These are phyloP conservation scores for Aspergillus pseudoterreus DNA, from an alignment of 2,329 filamentous ascomycete genomes.

Conservation along the genomic window DNA sequence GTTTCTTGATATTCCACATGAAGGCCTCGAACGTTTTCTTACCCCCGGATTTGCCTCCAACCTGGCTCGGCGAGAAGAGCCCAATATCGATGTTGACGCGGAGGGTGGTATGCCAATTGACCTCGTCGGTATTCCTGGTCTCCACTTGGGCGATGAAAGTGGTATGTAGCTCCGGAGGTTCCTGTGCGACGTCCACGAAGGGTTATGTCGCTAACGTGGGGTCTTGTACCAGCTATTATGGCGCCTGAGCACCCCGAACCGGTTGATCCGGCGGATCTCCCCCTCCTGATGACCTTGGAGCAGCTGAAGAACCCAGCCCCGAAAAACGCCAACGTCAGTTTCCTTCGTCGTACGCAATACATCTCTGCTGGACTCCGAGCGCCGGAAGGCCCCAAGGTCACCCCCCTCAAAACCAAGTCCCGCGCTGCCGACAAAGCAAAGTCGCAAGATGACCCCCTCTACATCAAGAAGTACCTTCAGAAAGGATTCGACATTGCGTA, in stretches of 20 bases:
- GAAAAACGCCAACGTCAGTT: conserved; percentile 76
- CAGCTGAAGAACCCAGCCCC: conserved; percentile 80
- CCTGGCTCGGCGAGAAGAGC: conserved; percentile 82
- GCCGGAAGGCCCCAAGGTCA: conserved; percentile 28
- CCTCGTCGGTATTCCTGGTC: conserved; percentile 86
- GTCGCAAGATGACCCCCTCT: conserved; percentile 54
- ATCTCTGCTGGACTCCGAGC: conserved; percentile 52
- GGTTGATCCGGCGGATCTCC: conserved; percentile 78
- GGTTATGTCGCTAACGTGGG: conserved; percentile 19
- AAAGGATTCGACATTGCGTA: conserved; percentile 65
- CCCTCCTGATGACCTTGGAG: conserved; percentile 76
- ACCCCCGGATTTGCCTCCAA: conserved; percentile 85
- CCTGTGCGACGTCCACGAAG: conserved; percentile 3
- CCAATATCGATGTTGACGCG: conserved; percentile 96
- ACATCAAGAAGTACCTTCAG: conserved; percentile 58
- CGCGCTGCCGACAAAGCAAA: conserved; percentile 30
- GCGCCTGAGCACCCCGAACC: conserved; percentile 67
- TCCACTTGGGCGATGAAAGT: conserved; percentile 92
- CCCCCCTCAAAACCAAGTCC: conserved; percentile 23
- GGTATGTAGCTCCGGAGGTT: conserved; percentile 52
- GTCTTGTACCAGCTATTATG: conserved; percentile 64
- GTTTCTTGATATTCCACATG: conserved; percentile 93
- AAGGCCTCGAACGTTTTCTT: conserved; percentile 85
- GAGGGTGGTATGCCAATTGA: conserved; percentile 98
- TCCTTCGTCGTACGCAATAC: conserved; percentile 94